Evolutionary conservation across 176 grass and related monocot genomes (phyloP).

Genomic region (Lolium rigidum): DNA sequence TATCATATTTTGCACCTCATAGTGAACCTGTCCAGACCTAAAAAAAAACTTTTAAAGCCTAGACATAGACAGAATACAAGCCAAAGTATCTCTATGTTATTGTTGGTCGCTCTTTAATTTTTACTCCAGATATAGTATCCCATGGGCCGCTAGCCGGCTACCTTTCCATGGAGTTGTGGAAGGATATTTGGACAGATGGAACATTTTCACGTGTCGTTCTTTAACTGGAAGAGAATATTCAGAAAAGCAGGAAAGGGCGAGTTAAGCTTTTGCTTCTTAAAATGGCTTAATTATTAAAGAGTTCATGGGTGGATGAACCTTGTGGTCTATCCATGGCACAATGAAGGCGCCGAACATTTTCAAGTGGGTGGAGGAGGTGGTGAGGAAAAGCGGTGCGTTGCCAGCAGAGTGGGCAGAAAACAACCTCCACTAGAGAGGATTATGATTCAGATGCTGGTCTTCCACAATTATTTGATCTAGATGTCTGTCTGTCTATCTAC

Average conservation of each 20-base stretch:
- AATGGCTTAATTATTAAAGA: constrained; percentile 26
- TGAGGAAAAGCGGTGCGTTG: neutral
- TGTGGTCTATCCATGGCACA: neutral
- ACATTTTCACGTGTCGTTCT: too few relatives aligned
- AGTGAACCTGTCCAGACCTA: too few relatives aligned
- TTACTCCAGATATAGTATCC: too few relatives aligned
- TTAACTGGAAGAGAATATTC: neutral
- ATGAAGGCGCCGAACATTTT: neutral
- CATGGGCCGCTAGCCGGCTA: too few relatives aligned
- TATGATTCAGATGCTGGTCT: constrained; percentile 31
- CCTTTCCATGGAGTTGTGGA: too few relatives aligned
- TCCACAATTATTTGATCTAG: constrained; percentile 44
- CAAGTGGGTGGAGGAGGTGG: neutral
- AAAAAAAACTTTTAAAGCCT: too few relatives aligned
- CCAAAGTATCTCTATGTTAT: too few relatives aligned
- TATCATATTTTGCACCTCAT: too few relatives aligned
- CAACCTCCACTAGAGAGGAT: constrained; percentile 32
- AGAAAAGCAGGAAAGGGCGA: neutral
- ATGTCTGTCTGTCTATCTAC: neutral
- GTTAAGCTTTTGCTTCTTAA: constrained; percentile 20
- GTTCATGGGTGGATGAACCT: neutral
- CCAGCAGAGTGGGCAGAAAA: constrained; percentile 20
- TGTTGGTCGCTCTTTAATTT: too few relatives aligned
- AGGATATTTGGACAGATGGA: too few relatives aligned
- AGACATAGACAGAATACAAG: too few relatives aligned